phyloP scores from a whole-genome alignment of 495 filamentous ascomycete species.

The Eremomyces bilateralis region DNA sequence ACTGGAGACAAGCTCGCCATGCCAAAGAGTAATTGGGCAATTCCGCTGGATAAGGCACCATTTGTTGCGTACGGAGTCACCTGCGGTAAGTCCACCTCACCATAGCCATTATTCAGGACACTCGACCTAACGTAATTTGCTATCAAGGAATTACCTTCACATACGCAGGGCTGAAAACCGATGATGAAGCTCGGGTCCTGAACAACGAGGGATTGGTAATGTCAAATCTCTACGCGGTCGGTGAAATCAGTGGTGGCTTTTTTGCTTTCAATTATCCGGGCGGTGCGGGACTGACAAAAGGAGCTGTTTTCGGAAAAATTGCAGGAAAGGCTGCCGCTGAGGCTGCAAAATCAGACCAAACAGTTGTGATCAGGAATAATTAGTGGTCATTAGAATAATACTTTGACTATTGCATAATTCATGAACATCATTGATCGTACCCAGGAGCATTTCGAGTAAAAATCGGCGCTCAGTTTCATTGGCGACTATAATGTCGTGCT shows the following conservation, averaged over 20 bases:
- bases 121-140: too few species aligned
- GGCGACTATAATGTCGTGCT: too few species aligned
- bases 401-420: too few species aligned
- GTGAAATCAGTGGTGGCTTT: constrained; percentile 40
- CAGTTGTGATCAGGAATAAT: too few species aligned
- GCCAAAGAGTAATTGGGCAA: constrained; percentile 42
- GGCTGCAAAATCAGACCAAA: too few species aligned
- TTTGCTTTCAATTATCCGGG: constrained; percentile 44
- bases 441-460: too few species aligned
- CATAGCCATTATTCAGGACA: too few species aligned
- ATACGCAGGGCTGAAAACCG: constrained; percentile 35
- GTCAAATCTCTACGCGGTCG: constrained; percentile 30
- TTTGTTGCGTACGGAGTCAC: constrained; percentile 37
- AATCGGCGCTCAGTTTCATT: too few species aligned
- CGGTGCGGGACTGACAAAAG: constrained; percentile 37
- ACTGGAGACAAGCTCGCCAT: constrained; percentile 21
- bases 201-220: constrained; percentile 23
- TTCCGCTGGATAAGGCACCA: constrained; percentile 29
- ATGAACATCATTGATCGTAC: too few species aligned
- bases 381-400: too few species aligned
- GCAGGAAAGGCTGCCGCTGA: constrained; percentile 27
- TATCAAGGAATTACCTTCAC: constrained; percentile 51
- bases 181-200: constrained; percentile 25
- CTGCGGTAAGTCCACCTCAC: too few species aligned
- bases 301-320: constrained; percentile 32